Percentiles rank a stretch among this genome's conserved stretches.
phyloP scores from a whole-genome alignment of 139 green algal species.

The Gonium pectorale region DNA sequence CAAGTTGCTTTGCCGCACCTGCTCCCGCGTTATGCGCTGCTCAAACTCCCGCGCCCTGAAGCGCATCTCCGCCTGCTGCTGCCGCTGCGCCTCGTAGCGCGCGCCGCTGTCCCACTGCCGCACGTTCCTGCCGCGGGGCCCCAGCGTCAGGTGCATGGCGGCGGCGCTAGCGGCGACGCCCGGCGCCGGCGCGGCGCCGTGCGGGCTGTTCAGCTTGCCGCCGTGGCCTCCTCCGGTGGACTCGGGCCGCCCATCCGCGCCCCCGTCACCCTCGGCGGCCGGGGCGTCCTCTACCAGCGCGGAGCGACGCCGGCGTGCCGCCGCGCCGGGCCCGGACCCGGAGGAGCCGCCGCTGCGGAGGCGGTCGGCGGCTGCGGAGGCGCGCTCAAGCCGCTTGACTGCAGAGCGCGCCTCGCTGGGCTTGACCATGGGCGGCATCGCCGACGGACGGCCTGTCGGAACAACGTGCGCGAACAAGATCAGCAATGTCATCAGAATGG shows the following conservation, averaged over 20 bases:
- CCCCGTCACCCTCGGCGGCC: background rate
- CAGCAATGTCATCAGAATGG: too few species aligned
- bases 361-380: background rate
- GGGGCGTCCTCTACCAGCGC: background rate
- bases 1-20: too few species aligned
- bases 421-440: conserved; percentile 33
- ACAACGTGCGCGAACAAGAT: too few species aligned
- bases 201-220: background rate
- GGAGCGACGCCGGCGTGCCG: background rate
- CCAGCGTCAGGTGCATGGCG: background rate
- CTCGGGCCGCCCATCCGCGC: background rate
- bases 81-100: conserved; percentile 42
- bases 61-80: conserved; percentile 50
- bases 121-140: background rate
- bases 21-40: conserved; percentile 51
- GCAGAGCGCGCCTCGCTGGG: conserved; percentile 18
- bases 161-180: too few species aligned
- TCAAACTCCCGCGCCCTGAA: conserved; percentile 54
- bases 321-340: background rate
- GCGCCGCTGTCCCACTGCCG: conserved; percentile 57
- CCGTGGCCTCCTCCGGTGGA: background rate
- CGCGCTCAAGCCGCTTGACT: conserved; percentile 39
- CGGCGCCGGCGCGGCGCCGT: background rate
- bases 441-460: background rate
- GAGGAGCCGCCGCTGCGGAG: background rate